Base-by-base conservation (phyloP, 371 early-diverging fungal genomes). In the Mucor circinelloides region DNA sequence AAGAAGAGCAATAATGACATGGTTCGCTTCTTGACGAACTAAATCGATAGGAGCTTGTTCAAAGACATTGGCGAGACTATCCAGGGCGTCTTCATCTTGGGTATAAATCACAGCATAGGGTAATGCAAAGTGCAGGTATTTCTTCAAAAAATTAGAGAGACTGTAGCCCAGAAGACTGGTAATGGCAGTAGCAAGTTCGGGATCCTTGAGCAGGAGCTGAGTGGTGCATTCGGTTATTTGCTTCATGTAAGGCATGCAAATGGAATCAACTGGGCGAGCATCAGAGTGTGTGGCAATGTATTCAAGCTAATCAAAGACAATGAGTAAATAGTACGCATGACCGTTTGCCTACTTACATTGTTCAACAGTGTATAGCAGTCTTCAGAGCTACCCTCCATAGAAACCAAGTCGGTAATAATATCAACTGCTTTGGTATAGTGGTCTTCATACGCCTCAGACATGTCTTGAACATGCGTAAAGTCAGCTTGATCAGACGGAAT, bases 61-160 rank as follows among this genome's bases (percentile, higher is more conserved):
- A n/a, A 70, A 25, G 0, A 28, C 13, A 9, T 7, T 23, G 7
- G 62, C 17, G 15, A 70, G 56, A 5, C 6, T 25, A 0, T 13
- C 3, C 7, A 70, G 28, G 8, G 30, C 17, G 2, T 56, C 50
- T 4, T 64, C 42, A 10, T 56, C 31, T 10, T 52, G 27, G 10
- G n/a, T 40, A 32, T 46, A n/a, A 19, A 57, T n/a, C 0, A 65
- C 25, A 12, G 66, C 65, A 57, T 57, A 70, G 5, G 65, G 61
- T 2, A 70, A 8, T 1, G 64, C 60, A 27, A 44, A 64, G 15
- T 55, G 12, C 3, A 64, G 17, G 17, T 64, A 27, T 6, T 36
- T 31, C 15, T 15, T 13, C 7, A 69, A 3, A 19, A 64, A 69
- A 0, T 55, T 15, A 12, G 42, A 31, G 10, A 27, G 28, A 1